A percentile compares a stretch with the other conserved stretches of the same genome.
phyloP scores from a whole-genome alignment of 2,329 filamentous ascomycete species.

The Colletotrichum liaoningense region DNA sequence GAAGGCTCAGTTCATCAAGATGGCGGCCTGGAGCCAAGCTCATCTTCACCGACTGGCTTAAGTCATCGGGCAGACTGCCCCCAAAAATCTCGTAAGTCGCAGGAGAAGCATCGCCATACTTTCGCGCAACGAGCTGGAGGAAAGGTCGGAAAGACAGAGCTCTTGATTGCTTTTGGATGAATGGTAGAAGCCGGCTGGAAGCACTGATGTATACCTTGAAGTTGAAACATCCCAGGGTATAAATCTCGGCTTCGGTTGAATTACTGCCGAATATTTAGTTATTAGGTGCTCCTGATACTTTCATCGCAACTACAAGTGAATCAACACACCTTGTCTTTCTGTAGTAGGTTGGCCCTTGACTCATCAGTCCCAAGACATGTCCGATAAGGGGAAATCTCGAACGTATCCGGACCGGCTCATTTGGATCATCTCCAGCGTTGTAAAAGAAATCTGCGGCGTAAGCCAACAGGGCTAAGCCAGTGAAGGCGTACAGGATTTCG shows the following conservation, averaged over 20 bases:
- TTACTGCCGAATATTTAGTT: neutral
- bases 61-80: slow-evolving; percentile 12
- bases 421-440: slow-evolving; percentile 14
- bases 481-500: slow-evolving; percentile 1
- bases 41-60: slow-evolving; percentile 22
- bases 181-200: slow-evolving; percentile 40
- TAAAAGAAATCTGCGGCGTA: slow-evolving; percentile 7
- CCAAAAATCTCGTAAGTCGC: slow-evolving; percentile 27
- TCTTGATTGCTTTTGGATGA: slow-evolving; percentile 40
- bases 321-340: slow-evolving; percentile 18
- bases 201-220: slow-evolving; percentile 44
- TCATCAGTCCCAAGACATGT: slow-evolving; percentile 30
- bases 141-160: slow-evolving; percentile 43
- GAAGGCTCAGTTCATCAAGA: slow-evolving; percentile 36
- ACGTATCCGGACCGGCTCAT: slow-evolving; percentile 19
- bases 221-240: slow-evolving; percentile 41
- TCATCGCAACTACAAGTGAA: neutral
- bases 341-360: slow-evolving; percentile 23
- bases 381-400: slow-evolving; percentile 32
- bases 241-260: slow-evolving; percentile 40
- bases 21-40: slow-evolving; percentile 33
- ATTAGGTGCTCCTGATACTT: neutral
- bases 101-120: slow-evolving; percentile 27
- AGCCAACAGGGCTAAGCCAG: slow-evolving; percentile 9
- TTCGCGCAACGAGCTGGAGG: slow-evolving; percentile 37